These are phyloP conservation scores for Colletotrichum higginsianum DNA, from an alignment of 2,329 filamentous ascomycete species.

Conservation along the genomic window DNA sequence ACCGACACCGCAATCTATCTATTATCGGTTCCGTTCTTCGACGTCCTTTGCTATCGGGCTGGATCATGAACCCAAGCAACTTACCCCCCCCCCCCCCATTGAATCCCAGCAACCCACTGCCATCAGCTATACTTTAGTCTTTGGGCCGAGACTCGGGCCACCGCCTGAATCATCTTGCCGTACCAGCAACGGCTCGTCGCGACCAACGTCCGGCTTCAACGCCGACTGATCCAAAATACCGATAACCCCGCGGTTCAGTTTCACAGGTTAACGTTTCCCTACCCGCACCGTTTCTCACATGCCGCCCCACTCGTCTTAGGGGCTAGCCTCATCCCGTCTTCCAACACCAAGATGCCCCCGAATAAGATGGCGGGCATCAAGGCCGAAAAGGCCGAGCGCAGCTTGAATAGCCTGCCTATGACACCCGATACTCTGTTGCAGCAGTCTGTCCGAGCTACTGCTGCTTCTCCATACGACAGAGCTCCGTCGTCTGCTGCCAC, in stretches of 20 bases:
- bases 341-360: slow-evolving; percentile 10
- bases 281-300: not conserved
- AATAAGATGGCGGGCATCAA: slow-evolving; percentile 25
- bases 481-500: not conserved
- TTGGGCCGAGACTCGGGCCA: not conserved
- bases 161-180: too few species aligned
- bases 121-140: not conserved
- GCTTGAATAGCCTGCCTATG: not conserved
- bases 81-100: too few species aligned
- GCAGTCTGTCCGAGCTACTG: not conserved
- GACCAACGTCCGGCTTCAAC: not conserved
- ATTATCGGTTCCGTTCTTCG: not conserved
- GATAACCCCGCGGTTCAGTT: too few species aligned
- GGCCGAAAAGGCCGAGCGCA: not conserved
- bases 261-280: too few species aligned
- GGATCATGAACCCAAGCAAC: too few species aligned
- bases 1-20: not conserved
- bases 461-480: not conserved
- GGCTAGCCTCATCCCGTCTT: not conserved
- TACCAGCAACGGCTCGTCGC: too few species aligned
- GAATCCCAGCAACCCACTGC: too few species aligned
- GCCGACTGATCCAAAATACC: not conserved
- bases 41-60: too few species aligned
- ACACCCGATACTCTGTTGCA: not conserved
- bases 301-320: not conserved